phyloP scores from a whole-genome alignment of 768 basidiomycete species.

The Tricholoma sp. region DNA sequence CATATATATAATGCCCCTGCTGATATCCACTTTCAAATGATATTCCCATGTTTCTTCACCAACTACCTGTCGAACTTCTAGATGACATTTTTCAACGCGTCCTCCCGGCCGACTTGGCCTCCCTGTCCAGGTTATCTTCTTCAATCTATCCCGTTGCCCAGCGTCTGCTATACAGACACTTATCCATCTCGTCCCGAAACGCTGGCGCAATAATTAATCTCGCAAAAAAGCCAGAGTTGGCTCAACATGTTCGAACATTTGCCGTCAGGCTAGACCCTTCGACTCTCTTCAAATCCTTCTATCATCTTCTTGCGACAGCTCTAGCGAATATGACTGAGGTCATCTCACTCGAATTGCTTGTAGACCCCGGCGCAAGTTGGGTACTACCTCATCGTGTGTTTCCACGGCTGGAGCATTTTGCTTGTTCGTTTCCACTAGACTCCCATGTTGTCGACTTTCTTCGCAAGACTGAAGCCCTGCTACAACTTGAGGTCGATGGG shows the following conservation, averaged over 20 bases:
- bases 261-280: conserved; percentile 44
- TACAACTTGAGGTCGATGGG: conserved; percentile 53
- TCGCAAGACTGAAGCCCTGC: conserved; percentile 44
- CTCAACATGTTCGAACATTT: conserved; percentile 58
- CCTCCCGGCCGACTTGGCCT: conserved; percentile 35
- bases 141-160: conserved; percentile 46
- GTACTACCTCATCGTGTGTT: conserved; percentile 38
- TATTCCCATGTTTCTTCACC: conserved; percentile 37
- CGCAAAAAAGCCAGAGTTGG: conserved; percentile 50
- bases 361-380: conserved; percentile 51
- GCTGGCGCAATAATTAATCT: conserved; percentile 50
- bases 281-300: conserved; percentile 42
- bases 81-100: conserved; percentile 40
- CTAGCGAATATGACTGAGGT: conserved; percentile 59
- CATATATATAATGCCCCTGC: conserved; percentile 12
- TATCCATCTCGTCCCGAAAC: conserved; percentile 45
- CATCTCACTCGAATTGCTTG: conserved; percentile 47
- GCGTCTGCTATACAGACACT: conserved; percentile 57
- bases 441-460: conserved; percentile 55
- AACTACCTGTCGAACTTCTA: conserved; percentile 59
- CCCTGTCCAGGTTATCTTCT: conserved; percentile 41
- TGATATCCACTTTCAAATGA: conserved; percentile 2
- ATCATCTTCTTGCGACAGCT: conserved; percentile 44
- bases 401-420: conserved; percentile 48
- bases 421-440: conserved; percentile 60